Percentiles rank a stretch among this genome's conserved stretches.
phyloP scores from a whole-genome alignment of 1,139 yeast species.

The Arxiozyma heterogenica region DNA sequence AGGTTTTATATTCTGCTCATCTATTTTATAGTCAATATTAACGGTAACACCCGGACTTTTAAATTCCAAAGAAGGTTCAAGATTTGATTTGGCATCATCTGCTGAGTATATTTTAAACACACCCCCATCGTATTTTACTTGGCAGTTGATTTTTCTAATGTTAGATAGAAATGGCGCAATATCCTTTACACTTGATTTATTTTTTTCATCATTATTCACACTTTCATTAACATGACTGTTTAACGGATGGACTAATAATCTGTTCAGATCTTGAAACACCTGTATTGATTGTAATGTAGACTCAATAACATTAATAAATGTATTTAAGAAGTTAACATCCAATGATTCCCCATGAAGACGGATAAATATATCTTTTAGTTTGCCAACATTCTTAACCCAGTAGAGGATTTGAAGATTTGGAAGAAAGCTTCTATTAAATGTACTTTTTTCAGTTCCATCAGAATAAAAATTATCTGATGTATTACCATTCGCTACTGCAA shows the following conservation, averaged over 20 bases:
- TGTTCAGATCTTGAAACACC: slow-evolving; percentile 35
- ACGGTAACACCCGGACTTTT: slow-evolving; percentile 73
- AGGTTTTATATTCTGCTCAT: slow-evolving; percentile 25
- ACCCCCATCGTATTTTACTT: slow-evolving; percentile 61
- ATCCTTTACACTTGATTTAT: slow-evolving; percentile 16
- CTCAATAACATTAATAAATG: slow-evolving; percentile 43
- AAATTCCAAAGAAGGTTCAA: slow-evolving; percentile 50
- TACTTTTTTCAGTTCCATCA: slow-evolving; percentile 37
- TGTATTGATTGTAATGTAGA: slow-evolving; percentile 39
- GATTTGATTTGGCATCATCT: slow-evolving; percentile 38
- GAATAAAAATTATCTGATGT: slow-evolving; percentile 45
- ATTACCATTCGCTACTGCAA: slow-evolving; percentile 57
- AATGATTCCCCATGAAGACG: slow-evolving; percentile 55
- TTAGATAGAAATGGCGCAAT: slow-evolving; percentile 25
- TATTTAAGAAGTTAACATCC: slow-evolving; percentile 53
- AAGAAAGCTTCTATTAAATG: slow-evolving; percentile 53
- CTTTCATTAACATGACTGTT: background rate
- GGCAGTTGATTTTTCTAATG: slow-evolving; percentile 41
- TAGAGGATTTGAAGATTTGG: slow-evolving; percentile 59
- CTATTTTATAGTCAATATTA: slow-evolving; percentile 38
- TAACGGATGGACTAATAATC: slow-evolving; percentile 9
- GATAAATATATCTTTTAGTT: slow-evolving; percentile 35
- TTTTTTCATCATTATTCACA: slow-evolving; percentile 3
- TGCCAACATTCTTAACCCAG: slow-evolving; percentile 33
- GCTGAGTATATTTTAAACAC: slow-evolving; percentile 40